Evolutionary conservation across 148 eudicot species (phyloP).

Genomic region (Euryodendron excelsum): DNA sequence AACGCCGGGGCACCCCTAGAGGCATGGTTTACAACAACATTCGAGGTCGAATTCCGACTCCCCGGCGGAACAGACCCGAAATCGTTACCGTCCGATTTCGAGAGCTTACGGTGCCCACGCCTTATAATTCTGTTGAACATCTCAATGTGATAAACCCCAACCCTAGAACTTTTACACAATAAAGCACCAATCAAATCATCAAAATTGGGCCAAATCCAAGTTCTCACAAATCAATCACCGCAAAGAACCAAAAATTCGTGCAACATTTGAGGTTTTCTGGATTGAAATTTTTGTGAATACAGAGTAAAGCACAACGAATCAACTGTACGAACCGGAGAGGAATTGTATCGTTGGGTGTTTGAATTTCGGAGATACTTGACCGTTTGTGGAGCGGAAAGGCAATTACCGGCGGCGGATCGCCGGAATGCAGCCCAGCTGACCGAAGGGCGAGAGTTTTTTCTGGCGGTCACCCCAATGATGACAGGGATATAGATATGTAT

Average conservation of each 20-base stretch:
- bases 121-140: constrained; percentile 60
- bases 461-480: not conserved
- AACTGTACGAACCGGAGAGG: constrained; percentile 1
- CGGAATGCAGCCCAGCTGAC: not conserved
- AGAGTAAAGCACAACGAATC: not conserved
- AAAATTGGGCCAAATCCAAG: not conserved
- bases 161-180: constrained; percentile 3
- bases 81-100: constrained; percentile 42
- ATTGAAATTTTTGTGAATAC: not conserved
- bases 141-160: constrained; percentile 19
- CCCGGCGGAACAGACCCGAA: constrained; percentile 33
- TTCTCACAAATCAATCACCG: not conserved
- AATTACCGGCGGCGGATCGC: not conserved
- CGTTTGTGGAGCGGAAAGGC: not conserved
- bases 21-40: constrained; percentile 61
- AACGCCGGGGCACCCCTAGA: constrained; percentile 34
- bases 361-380: not conserved
- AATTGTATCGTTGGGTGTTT: not conserved
- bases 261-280: not conserved
- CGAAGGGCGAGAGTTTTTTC: not conserved
- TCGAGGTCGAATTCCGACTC: constrained; percentile 42
- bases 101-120: constrained; percentile 45
- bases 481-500: not conserved
- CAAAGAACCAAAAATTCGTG: not conserved
- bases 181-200: constrained; percentile 4